Percentiles rank a stretch among this genome's conserved stretches.
phyloP scores from a whole-genome alignment of 176 grass and related monocot species.

The Metroxylon sagu region DNA sequence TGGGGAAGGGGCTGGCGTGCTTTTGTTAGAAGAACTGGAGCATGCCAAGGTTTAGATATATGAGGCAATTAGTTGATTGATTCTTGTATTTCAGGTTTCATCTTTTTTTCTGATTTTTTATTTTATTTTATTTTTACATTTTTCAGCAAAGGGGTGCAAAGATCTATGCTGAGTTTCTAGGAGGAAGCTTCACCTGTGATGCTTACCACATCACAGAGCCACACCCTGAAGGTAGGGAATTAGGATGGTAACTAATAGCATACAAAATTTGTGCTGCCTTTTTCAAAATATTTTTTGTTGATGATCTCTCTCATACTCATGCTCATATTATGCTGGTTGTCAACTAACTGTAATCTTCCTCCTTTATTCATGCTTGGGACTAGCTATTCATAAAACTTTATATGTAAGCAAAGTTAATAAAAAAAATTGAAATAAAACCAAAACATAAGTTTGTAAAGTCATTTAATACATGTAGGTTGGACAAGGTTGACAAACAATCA shows the following conservation, averaged over 20 bases:
- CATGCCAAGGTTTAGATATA: slow-evolving; percentile 55
- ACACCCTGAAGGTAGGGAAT: slow-evolving; percentile 80
- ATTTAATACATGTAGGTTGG: no score
- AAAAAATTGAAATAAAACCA: no score
- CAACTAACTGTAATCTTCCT: no score
- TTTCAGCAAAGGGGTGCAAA: slow-evolving; percentile 86
- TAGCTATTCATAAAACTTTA: no score
- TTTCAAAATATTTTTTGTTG: not conserved
- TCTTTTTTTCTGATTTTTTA: not conserved
- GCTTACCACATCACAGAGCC: slow-evolving; percentile 98
- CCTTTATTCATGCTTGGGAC: no score
- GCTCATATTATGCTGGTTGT: no score
- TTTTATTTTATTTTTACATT: not conserved
- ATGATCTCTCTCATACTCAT: no score
- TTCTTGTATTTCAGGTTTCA: not conserved
- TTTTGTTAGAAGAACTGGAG: slow-evolving; percentile 96
- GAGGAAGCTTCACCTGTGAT: slow-evolving; percentile 99
- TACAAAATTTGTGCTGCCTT: not conserved
- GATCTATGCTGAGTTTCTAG: slow-evolving; percentile 93
- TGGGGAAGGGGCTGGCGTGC: slow-evolving; percentile 96
- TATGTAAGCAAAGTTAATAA: no score
- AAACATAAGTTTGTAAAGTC: no score
- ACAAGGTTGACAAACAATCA: no score
- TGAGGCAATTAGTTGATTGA: no score
- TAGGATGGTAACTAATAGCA: not conserved